These are phyloP conservation scores for Iris pallida DNA, from an alignment of 116 monocot genomes.

Conservation along the genomic window DNA sequence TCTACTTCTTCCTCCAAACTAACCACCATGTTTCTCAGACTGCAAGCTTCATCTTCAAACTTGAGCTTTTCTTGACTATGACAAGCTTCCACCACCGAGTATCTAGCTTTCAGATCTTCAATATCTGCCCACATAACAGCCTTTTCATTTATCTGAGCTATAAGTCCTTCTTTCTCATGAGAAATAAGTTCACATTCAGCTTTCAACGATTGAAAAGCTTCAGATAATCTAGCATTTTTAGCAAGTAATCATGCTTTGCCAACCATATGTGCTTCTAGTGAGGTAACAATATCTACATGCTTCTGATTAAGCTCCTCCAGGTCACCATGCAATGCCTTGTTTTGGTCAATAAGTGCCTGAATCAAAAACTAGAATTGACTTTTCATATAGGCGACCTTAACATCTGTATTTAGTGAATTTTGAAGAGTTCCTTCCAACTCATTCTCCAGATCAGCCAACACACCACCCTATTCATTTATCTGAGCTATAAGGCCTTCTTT, in stretches of 20 bases:
- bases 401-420: conserved; percentile 39
- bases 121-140: conserved; percentile 9
- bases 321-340: conserved; percentile 13
- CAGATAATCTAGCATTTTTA: conserved; percentile 34
- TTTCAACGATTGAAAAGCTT: conserved; percentile 27
- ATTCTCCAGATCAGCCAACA: too few relatives aligned
- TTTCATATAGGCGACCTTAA: conserved; percentile 50
- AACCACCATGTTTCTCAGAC: conserved; percentile 27
- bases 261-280: conserved; percentile 10
- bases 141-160: conserved; percentile 13
- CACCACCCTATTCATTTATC: too few relatives aligned
- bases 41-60: conserved; percentile 34
- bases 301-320: conserved; percentile 33
- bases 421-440: too few relatives aligned
- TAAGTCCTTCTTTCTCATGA: conserved; percentile 30
- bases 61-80: conserved; percentile 11
- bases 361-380: conserved; percentile 27
- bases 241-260: conserved; percentile 29
- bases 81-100: conserved; percentile 18
- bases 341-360: conserved; percentile 22
- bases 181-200: conserved; percentile 36
- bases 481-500: too few relatives aligned
- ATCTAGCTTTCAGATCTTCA: conserved; percentile 26
- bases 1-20: conserved; percentile 60
- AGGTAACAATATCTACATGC: conserved; percentile 11